Base-by-base conservation (phyloP, 495 filamentous ascomycete genomes). In the Talaromyces borbonicus region DNA sequence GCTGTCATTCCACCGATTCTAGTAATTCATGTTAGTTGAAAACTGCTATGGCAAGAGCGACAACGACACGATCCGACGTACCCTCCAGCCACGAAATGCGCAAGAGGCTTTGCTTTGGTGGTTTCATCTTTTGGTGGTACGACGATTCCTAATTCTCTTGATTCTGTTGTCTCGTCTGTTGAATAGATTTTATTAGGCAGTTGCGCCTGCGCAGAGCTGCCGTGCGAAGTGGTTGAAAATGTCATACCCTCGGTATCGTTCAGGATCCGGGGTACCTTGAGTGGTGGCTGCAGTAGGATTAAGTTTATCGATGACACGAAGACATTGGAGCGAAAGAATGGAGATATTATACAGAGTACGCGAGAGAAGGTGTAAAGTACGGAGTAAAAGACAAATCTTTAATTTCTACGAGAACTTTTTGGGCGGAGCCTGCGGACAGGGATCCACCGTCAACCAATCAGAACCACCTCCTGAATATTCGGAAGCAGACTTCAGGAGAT, bases 1-100 rank as follows among this genome's bases (percentile, higher is more conserved):
- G 88, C 76, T 14, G 85, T 87, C 84, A 94, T 90, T 47, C 89
- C 89, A 49, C 89, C 89, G 16, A 87, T 64, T 15, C 88, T 93
- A 50, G 9, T 4, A n/a, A 25, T n/a, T n/a, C n/a, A n/a, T n/a
- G n/a, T n/a, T n/a, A n/a, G n/a, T n/a, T n/a, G n/a, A n/a, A n/a
- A n/a, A n/a, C n/a, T n/a, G n/a, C n/a, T n/a, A n/a, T n/a, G n/a
- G n/a, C n/a, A n/a, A n/a, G n/a, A n/a, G n/a, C n/a, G n/a, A n/a
- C n/a, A n/a, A n/a, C n/a, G n/a, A n/a, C 3, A 11, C 2, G 23
- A 14, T 41, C 18, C 61, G 67, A 57, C 62, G 15, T 76, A 92
- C 87, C 81, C 88, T 66, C 88, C 88, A 24, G 88, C 88, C 40
- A 94, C 75, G 47, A 94, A 79, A 71, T 92, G 88, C 48, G 85